A percentile compares a stretch with the other conserved stretches of the same genome.
phyloP scores from a whole-genome alignment of 345 rosid species.

The Sonneratia caseolaris region DNA sequence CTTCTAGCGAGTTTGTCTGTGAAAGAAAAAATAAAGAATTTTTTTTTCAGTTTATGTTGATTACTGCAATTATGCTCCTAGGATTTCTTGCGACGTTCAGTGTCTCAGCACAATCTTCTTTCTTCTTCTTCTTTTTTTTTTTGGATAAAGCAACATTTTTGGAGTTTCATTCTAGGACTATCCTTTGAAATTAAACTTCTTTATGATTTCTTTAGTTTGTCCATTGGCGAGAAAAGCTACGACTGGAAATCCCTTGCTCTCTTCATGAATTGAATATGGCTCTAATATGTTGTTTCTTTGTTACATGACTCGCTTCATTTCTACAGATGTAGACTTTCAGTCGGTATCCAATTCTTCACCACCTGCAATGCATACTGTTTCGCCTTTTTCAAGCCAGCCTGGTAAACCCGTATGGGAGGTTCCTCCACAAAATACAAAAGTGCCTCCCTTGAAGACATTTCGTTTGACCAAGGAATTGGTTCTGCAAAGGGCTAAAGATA shows the following conservation, averaged over 20 bases:
- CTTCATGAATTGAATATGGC: not conserved
- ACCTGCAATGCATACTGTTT: constrained; percentile 18
- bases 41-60: not conserved
- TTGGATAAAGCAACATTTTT: too few species aligned
- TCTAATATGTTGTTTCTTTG: not conserved
- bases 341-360: constrained; percentile 29
- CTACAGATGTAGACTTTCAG: constrained; percentile 27
- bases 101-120: not conserved
- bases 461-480: constrained; percentile 60
- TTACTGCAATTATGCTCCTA: not conserved
- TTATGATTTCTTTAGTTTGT: not conserved
- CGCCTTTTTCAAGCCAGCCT: constrained; percentile 19
- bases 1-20: not conserved
- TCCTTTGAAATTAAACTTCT: not conserved
- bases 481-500: constrained; percentile 55
- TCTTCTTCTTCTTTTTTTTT: too few species aligned
- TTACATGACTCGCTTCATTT: constrained; percentile 2
- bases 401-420: constrained; percentile 60
- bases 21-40: not conserved
- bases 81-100: not conserved
- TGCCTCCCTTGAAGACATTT: constrained; percentile 75
- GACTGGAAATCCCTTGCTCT: not conserved
- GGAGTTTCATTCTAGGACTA: not conserved
- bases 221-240: not conserved
- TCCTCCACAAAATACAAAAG: constrained; percentile 49